phyloP scores from a whole-genome alignment of 1,284 basidiomycete species.

The Fistulinella cinereoalba region DNA sequence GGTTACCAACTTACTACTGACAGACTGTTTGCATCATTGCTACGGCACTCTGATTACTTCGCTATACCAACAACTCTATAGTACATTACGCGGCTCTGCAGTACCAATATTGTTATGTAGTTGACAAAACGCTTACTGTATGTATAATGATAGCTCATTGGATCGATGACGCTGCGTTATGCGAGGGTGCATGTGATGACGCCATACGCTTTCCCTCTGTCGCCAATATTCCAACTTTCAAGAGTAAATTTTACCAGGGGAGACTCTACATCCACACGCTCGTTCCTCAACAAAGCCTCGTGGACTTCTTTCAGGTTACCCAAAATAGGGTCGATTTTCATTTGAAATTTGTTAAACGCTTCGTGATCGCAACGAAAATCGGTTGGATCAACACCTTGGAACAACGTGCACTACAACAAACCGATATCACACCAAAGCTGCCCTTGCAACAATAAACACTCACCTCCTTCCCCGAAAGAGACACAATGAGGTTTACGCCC shows the following conservation, averaged over 20 bases:
- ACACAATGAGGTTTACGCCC: slow-evolving; percentile 41
- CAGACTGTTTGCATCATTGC: no score
- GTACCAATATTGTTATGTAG: neutral
- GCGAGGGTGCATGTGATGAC: slow-evolving; percentile 18
- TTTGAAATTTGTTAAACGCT: slow-evolving; percentile 38
- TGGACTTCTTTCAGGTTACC: slow-evolving; percentile 39
- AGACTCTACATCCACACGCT: slow-evolving; percentile 20
- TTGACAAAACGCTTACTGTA: neutral
- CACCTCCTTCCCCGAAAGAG: slow-evolving; percentile 46
- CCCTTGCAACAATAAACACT: slow-evolving; percentile 7
- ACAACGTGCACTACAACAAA: slow-evolving; percentile 39
- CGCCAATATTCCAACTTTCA: slow-evolving; percentile 30
- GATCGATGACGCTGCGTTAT: neutral
- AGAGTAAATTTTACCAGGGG: slow-evolving; percentile 30
- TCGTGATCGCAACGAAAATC: slow-evolving; percentile 41
- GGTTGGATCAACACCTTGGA: slow-evolving; percentile 42
- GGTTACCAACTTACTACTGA: no score
- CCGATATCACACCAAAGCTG: neutral
- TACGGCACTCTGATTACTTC: no score
- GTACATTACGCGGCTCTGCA: neutral
- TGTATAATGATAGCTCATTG: neutral
- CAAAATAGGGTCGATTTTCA: slow-evolving; percentile 42
- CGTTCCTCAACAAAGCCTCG: slow-evolving; percentile 21
- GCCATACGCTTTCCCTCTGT: slow-evolving; percentile 22
- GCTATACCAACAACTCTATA: no score